Conservation (phyloP, 2,329 filamentous ascomycete genomes). For the Trichophyton rubrum region DNA sequence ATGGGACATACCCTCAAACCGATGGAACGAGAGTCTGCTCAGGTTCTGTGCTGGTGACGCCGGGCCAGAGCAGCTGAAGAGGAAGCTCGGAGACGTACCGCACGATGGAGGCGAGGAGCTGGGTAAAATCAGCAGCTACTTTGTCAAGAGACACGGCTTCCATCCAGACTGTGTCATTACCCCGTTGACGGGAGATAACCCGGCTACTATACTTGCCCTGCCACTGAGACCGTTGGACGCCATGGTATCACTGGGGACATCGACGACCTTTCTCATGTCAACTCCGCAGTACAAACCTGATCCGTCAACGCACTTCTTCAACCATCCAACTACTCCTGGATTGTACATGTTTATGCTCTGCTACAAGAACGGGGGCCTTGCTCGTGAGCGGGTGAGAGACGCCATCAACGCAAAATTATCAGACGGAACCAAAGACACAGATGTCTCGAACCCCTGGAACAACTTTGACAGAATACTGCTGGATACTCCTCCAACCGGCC, state of each 20-base stretch:
- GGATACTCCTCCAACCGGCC: constrained; percentile 55
- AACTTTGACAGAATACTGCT: constrained; percentile 65
- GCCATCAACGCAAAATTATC: constrained; percentile 48
- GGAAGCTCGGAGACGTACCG: constrained; percentile 68
- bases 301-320: constrained; percentile 92
- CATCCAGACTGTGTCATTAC: constrained; percentile 59
- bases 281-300: constrained; percentile 85
- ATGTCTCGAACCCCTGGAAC: constrained; percentile 53
- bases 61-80: constrained; percentile 52
- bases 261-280: constrained; percentile 94
- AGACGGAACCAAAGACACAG: constrained; percentile 30
- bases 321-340: constrained; percentile 79
- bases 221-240: constrained; percentile 79
- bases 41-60: constrained; percentile 57
- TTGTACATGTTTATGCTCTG: constrained; percentile 99
- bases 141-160: constrained; percentile 67
- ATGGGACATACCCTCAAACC: constrained; percentile 69
- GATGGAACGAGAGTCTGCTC: constrained; percentile 65
- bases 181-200: constrained; percentile 92
- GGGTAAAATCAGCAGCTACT: constrained; percentile 66
- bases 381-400: constrained; percentile 80
- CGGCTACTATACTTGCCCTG: constrained; percentile 81
- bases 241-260: constrained; percentile 89
- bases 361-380: constrained; percentile 95
- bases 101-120: constrained; percentile 69